Evolutionary conservation across 306 rosid species (phyloP).

Genomic region (Biancaea sappan): DNA sequence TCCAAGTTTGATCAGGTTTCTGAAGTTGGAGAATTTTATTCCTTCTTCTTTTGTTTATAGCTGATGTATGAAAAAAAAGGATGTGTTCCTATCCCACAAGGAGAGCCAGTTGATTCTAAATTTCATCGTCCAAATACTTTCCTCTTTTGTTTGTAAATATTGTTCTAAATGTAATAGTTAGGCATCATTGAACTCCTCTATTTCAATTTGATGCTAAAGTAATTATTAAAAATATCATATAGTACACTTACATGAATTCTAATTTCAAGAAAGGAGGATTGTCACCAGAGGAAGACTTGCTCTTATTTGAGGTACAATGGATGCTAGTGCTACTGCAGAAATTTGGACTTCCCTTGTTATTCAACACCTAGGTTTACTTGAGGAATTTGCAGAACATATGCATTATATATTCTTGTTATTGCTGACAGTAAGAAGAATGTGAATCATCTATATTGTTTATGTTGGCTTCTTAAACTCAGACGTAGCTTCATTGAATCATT

Average conservation of each 20-base stretch:
- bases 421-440: neutral
- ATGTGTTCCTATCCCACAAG: no score
- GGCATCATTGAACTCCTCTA: no score
- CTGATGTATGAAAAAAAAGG: no score
- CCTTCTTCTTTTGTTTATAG: no score
- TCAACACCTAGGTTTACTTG: neutral
- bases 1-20: no score
- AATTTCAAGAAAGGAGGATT: constrained; percentile 93
- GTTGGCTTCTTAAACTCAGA: constrained; percentile 9
- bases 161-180: no score
- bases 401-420: neutral
- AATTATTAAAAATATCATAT: constrained; percentile 48
- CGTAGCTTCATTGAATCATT: neutral
- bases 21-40: no score
- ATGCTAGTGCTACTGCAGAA: constrained; percentile 31
- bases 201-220: constrained; percentile 33
- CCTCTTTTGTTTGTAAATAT: no score
- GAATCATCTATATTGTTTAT: neutral
- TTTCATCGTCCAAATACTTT: no score
- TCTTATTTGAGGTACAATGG: constrained; percentile 74
- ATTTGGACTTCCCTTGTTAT: neutral
- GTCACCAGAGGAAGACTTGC: constrained; percentile 85
- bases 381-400: neutral
- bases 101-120: no score
- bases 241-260: constrained; percentile 93